phyloP scores from a whole-genome alignment of 352 stramenopile genomes.

The Phytophthora fragariae region DNA sequence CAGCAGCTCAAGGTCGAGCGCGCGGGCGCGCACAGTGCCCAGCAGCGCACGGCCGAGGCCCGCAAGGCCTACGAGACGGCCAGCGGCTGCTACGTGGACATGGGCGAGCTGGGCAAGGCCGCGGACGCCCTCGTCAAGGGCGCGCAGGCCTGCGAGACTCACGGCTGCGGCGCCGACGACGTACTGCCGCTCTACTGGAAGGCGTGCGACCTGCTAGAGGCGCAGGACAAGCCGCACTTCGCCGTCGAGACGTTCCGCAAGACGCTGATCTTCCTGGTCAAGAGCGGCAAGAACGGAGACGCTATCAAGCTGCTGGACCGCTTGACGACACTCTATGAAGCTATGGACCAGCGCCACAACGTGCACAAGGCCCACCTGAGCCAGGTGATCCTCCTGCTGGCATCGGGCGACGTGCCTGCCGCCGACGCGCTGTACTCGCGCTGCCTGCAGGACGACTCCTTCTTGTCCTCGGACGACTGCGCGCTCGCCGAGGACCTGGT shows the following conservation, averaged over 20 bases:
- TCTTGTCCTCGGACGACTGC: conserved; percentile 79
- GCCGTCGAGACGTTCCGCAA: conserved; percentile 84
- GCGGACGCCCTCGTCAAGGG: conserved; percentile 78
- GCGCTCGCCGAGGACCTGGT: conserved; percentile 81
- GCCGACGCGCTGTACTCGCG: conserved; percentile 79
- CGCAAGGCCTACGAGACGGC: conserved; percentile 69
- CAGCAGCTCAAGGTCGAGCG: conserved; percentile 77
- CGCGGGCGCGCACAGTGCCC: conserved; percentile 26
- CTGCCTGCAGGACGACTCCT: conserved; percentile 82
- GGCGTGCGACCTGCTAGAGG: conserved; percentile 78
- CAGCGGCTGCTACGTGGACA: conserved; percentile 77
- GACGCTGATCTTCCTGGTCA: conserved; percentile 77
- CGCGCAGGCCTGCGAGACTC: conserved; percentile 57
- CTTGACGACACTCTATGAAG: conserved; percentile 60
- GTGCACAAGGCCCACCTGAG: conserved; percentile 81
- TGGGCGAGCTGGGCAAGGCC: conserved; percentile 87
- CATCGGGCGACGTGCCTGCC: conserved; percentile 69
- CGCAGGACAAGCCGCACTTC: conserved; percentile 86
- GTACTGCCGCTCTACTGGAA: conserved; percentile 68
- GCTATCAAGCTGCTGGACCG: conserved; percentile 57
- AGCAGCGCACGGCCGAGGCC: conserved; percentile 54
- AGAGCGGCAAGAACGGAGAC: conserved; percentile 57
- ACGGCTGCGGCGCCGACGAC: conserved; percentile 43
- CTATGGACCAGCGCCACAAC: conserved; percentile 74
- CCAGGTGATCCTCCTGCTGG: conserved; percentile 69